Conservation (phyloP, 495 filamentous ascomycete genomes). For the Antarctomyces pellizariae region DNA sequence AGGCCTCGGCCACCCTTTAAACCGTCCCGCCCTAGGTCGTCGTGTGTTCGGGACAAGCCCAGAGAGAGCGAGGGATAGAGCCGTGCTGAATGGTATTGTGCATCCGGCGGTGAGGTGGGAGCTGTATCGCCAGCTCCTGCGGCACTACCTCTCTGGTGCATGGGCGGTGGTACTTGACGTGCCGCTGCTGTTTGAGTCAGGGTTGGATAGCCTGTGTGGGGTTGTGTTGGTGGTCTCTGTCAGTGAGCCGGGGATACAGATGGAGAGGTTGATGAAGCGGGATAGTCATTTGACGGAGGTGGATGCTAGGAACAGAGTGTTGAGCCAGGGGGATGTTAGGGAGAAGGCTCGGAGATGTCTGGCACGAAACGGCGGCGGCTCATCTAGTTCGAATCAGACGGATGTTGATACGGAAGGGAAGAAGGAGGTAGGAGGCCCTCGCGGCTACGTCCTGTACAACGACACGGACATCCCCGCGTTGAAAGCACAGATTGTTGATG, state of each 20-base stretch:
- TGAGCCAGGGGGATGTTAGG: conserved; percentile 61
- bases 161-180: conserved; percentile 90
- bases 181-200: conserved; percentile 70
- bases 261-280: conserved; percentile 43
- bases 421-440: too few relatives aligned
- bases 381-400: conserved; percentile 11
- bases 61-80: conserved; percentile 38
- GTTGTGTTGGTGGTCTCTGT: conserved; percentile 72
- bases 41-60: conserved; percentile 59
- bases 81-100: conserved; percentile 66
- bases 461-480: conserved; percentile 49
- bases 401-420: too few relatives aligned
- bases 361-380: conserved; percentile 30
- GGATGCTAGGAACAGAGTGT: conserved; percentile 64
- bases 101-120: conserved; percentile 65
- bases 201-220: conserved; percentile 58
- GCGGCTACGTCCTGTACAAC: conserved; percentile 71
- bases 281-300: conserved; percentile 48
- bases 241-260: conserved; percentile 48
- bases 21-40: conserved; percentile 63
- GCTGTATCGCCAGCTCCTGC: conserved; percentile 43
- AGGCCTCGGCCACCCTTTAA: conserved; percentile 42
- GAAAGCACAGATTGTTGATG: conserved; percentile 32
- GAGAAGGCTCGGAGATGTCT: conserved; percentile 55
- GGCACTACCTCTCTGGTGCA: conserved; percentile 40